Evolutionary conservation across 1,284 basidiomycete species (phyloP).

Genomic region (Ceratobasidium sp.): DNA sequence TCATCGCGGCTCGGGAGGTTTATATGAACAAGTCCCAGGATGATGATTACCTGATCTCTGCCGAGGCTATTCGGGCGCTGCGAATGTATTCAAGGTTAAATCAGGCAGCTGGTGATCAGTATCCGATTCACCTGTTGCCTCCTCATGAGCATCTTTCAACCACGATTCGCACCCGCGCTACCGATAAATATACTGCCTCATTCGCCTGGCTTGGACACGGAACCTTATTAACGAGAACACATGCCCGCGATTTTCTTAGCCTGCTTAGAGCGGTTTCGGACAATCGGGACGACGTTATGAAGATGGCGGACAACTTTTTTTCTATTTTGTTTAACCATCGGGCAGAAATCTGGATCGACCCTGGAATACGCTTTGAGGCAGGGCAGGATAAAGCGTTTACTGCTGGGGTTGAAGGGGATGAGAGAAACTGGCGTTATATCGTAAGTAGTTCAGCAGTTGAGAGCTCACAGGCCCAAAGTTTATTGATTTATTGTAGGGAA

Average conservation of each 20-base stretch:
- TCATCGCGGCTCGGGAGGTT: neutral
- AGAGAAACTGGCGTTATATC: slow-evolving; percentile 24
- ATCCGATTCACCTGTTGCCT: slow-evolving; percentile 32
- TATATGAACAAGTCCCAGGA: slow-evolving; percentile 1
- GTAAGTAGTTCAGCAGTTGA: neutral
- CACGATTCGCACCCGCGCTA: slow-evolving; percentile 24
- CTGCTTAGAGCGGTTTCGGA: neutral
- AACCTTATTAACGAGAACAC: slow-evolving; percentile 13
- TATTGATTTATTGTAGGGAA: neutral
- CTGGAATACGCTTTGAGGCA: slow-evolving; percentile 3
- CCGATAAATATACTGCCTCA: slow-evolving; percentile 2
- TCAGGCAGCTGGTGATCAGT: neutral
- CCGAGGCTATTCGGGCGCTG: slow-evolving; percentile 29
- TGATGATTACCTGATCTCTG: slow-evolving; percentile 26
- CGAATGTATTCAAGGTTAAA: slow-evolving; percentile 14
- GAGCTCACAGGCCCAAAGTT: neutral
- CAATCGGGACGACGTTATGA: slow-evolving; percentile 29
- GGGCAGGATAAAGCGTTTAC: slow-evolving; percentile 28
- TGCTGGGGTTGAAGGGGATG: slow-evolving; percentile 17
- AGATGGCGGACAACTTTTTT: slow-evolving; percentile 39
- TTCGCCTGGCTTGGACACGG: slow-evolving; percentile 39
- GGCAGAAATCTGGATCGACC: slow-evolving; percentile 26
- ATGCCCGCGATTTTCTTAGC: slow-evolving; percentile 20
- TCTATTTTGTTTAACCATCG: slow-evolving; percentile 27
- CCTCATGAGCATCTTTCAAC: slow-evolving; percentile 36